These are phyloP conservation scores for Candida nonsorbophila DNA, from an alignment of 805 yeast genomes.

Conservation along the genomic window DNA sequence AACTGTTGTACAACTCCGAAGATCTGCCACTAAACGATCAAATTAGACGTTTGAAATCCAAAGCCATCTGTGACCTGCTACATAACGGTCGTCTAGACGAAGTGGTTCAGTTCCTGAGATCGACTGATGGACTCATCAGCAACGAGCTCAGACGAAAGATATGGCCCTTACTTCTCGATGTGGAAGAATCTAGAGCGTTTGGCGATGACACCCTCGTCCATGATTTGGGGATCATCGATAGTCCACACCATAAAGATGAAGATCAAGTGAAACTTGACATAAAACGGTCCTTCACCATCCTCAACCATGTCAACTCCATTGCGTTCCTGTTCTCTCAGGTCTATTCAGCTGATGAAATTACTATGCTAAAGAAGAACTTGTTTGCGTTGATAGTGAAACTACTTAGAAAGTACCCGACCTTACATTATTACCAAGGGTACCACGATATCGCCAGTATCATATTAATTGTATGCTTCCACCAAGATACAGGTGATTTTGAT, in stretches of 20 bases:
- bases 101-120: conserved; percentile 29
- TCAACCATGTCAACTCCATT: conserved; percentile 23
- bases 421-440: conserved; percentile 86
- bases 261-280: conserved; percentile 78
- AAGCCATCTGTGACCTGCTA: conserved; percentile 34
- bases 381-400: conserved; percentile 44
- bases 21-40: conserved; percentile 38
- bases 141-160: conserved; percentile 34
- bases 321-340: conserved; percentile 6
- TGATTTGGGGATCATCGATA: conserved; percentile 18
- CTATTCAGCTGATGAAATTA: conserved; percentile 23
- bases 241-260: conserved; percentile 61
- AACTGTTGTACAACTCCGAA: conserved; percentile 37
- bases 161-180: conserved; percentile 49
- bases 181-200: conserved; percentile 3
- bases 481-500: conserved; percentile 10
- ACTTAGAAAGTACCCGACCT: conserved; percentile 53
- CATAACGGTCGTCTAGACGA: conserved; percentile 18
- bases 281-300: conserved; percentile 55
- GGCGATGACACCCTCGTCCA: conserved; percentile 10
- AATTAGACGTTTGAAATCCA: conserved; percentile 28
- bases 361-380: conserved; percentile 36
- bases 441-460: conserved; percentile 80
- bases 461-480: conserved; percentile 43
- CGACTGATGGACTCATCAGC: conserved; percentile 45